Percentiles rank a stretch among this genome's conserved stretches.
These are phyloP conservation scores for Nigrograna mackinnonii DNA, from an alignment of 2,329 filamentous ascomycete species.

Conservation along the genomic window DNA sequence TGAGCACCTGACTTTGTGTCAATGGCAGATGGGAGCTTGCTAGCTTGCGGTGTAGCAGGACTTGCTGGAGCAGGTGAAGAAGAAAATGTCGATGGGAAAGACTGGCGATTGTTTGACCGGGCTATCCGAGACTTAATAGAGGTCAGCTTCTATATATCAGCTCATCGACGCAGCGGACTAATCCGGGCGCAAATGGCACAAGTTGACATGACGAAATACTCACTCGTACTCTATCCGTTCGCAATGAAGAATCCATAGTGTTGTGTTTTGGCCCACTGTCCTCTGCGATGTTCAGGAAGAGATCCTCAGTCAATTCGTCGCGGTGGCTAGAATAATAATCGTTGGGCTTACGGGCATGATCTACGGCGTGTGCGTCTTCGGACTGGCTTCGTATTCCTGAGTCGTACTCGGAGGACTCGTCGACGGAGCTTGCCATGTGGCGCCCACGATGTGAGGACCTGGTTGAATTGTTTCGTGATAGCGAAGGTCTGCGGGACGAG, in stretches of 20 bases:
- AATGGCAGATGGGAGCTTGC: conserved; percentile 29
- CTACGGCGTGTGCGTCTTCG: conserved; percentile 17
- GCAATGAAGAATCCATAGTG: conserved; percentile 25
- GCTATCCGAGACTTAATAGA: no score
- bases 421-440: conserved; percentile 33
- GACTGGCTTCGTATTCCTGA: conserved; percentile 28
- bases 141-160: no score
- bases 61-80: conserved; percentile 25
- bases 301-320: conserved; percentile 40
- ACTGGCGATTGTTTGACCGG: conserved; percentile 37
- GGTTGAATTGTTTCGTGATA: conserved; percentile 23
- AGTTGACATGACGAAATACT: conserved; percentile 10
- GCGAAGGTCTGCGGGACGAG: conserved; percentile 2
- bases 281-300: conserved; percentile 47
- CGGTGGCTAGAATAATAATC: conserved; percentile 21
- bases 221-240: conserved; percentile 35
- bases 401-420: conserved; percentile 35
- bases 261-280: conserved; percentile 34
- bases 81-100: conserved; percentile 32
- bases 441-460: conserved; percentile 18
- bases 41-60: conserved; percentile 27
- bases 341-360: conserved; percentile 17
- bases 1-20: conserved; percentile 28
- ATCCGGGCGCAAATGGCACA: conserved; percentile 1
- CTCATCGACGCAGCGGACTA: conserved; percentile 24